Percentiles rank a stretch among this genome's conserved stretches.
These are phyloP conservation scores for Trichoderma atrobrunneum DNA, from an alignment of 2,329 filamentous ascomycete species.

Conservation along the genomic window DNA sequence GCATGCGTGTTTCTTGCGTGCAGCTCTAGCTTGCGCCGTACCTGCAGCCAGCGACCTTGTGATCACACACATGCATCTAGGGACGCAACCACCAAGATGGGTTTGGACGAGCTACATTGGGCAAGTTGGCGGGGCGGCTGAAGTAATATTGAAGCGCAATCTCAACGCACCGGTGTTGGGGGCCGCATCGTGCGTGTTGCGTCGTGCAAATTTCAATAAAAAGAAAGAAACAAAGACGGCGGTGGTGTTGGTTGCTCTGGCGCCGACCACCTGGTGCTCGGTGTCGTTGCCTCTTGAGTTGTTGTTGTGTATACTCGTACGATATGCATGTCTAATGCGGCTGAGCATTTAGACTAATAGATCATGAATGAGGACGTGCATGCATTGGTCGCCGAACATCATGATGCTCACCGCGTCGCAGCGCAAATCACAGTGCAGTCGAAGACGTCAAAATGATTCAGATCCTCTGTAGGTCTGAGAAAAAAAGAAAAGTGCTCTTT, in stretches of 20 bases:
- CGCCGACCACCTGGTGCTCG: background rate
- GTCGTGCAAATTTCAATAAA: background rate
- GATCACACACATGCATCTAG: constrained; percentile 9
- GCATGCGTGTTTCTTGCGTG: constrained; percentile 10
- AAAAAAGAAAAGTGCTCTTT: background rate
- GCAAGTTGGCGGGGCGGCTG: constrained; percentile 3
- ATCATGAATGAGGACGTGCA: background rate
- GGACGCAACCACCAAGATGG: background rate
- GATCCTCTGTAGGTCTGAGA: background rate
- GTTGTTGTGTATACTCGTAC: background rate
- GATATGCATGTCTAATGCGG: background rate
- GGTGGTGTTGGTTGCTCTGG: background rate
- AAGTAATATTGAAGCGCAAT: background rate
- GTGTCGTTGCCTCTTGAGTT: background rate
- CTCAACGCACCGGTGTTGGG: background rate
- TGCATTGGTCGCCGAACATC: background rate
- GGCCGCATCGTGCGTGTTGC: background rate
- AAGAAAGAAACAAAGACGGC: background rate
- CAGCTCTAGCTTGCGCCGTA: constrained; percentile 13
- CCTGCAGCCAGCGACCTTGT: constrained; percentile 14
- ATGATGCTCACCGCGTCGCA: background rate
- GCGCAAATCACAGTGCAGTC: background rate
- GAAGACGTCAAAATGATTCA: background rate
- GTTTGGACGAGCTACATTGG: background rate
- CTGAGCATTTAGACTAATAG: background rate